phyloP scores from a whole-genome alignment of 2,329 filamentous ascomycete genomes.

The Microdochium nivale region DNA sequence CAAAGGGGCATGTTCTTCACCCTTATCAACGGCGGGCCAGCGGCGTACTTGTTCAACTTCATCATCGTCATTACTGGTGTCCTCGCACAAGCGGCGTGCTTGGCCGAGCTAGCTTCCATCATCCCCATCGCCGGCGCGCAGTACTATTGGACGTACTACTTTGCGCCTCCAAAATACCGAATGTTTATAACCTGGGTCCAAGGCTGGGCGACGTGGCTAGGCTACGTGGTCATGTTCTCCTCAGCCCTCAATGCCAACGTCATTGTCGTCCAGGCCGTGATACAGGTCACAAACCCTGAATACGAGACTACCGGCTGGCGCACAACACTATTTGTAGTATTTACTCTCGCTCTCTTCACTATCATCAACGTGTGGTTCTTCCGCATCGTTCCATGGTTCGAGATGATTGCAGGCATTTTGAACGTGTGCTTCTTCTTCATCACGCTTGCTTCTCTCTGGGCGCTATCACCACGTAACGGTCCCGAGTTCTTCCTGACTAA shows the following conservation, averaged over 20 bases:
- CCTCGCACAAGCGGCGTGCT: not conserved
- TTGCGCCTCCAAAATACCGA: not conserved
- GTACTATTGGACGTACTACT: not conserved
- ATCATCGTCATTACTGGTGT: not conserved
- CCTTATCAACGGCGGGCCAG: not conserved
- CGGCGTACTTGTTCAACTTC: not conserved
- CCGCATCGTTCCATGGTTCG: conserved; percentile 2
- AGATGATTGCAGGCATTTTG: conserved; percentile 1
- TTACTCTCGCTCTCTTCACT: not conserved
- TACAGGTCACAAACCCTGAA: conserved; percentile 1
- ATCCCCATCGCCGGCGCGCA: not conserved
- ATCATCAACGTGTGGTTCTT: conserved; percentile 2
- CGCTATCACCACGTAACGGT: conserved; percentile 4
- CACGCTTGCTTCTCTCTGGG: conserved; percentile 4
- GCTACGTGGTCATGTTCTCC: conserved; percentile 2
- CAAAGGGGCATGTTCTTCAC: too few relatives aligned
- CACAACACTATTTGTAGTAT: not conserved
- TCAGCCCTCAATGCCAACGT: not conserved
- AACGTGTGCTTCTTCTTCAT: conserved; percentile 5
- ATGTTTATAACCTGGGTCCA: not conserved
- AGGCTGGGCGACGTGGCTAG: conserved; percentile 1
- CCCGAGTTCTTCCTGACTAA: conserved; percentile 1
- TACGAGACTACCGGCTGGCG: conserved; percentile 1
- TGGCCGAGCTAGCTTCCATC: not conserved
- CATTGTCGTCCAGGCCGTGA: conserved; percentile 4